Evolutionary conservation across 1,139 yeast species (phyloP), one percentile per base, ranked within the genome.

Genomic region (Geotrichum cucujoidarum): DNA sequence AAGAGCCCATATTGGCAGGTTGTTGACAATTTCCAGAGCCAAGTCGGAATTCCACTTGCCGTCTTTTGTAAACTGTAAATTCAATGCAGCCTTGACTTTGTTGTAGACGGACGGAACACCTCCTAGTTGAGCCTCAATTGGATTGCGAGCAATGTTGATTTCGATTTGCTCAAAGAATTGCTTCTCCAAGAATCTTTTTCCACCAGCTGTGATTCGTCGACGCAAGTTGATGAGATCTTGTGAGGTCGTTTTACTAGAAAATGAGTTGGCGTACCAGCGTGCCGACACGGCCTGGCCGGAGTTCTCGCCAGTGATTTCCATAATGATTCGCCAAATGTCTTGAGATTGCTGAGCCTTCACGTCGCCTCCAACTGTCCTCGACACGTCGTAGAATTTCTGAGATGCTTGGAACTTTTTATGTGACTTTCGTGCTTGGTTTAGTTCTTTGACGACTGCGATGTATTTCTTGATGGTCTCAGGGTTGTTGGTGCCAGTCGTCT

Each of bases 1-100:
- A 45, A 89, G 70, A 0, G 96, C 95, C 98, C 98, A 92, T 18
- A 92, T 77, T 3, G 97, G 97, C 1, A 78, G 73, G 11, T 90
- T 90, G 65, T 92, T 90, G 25, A 89, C 81, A 50, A 81, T 69
- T 34, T 81, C 76, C 45, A 83, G 58, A 50, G 76, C 74, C 7
- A 72, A 68, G 41, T 74, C 59, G 44, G 71, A 72, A n/a, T n/a
- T n/a, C 81, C 83, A 80, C 30, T 70, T 65, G 11, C 74, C 76
- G 48, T 70, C 69, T 47, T 61, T 58, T 44, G 53, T 49, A 53
- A 64, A 66, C 47, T 61, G 74, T 64, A 62, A 65, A 57, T 60
- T 83, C 73, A 60, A 82, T 58, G 82, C 87, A 33, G 83, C 81
- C 49, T 77, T 75, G 43, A 87, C 77, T 60, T 86, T 88, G 65